Evolutionary conservation across 1,284 basidiomycete species (phyloP).

Genomic region (Coriolopsis trogii): DNA sequence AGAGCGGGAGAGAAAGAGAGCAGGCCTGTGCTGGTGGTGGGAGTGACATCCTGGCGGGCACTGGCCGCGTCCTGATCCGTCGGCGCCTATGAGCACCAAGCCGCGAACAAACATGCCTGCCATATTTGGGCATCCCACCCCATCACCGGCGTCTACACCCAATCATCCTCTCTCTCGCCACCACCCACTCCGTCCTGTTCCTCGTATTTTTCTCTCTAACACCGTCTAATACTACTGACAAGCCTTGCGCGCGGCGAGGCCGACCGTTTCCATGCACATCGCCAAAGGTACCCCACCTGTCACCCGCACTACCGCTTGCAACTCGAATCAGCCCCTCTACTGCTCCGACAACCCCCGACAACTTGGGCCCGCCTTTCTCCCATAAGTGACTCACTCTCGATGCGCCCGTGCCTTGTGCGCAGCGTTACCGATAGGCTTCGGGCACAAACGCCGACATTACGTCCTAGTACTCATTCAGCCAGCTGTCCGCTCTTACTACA

Average conservation of each 20-base stretch:
- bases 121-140: neutral
- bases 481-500: neutral
- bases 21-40: too few relatives aligned
- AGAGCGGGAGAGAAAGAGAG: neutral
- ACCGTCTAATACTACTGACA: too few relatives aligned
- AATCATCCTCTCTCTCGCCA: too few relatives aligned
- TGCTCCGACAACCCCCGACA: too few relatives aligned
- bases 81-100: too few relatives aligned
- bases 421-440: neutral
- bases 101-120: conserved; percentile 4
- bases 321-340: too few relatives aligned
- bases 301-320: neutral
- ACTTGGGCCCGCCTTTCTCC: too few relatives aligned
- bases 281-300: too few relatives aligned
- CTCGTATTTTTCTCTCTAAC: too few relatives aligned
- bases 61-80: conserved; percentile 3
- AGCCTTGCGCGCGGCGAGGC: neutral
- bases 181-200: too few relatives aligned
- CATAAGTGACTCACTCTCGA: too few relatives aligned
- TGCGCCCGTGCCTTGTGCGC: neutral
- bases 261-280: neutral
- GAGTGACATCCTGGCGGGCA: neutral
- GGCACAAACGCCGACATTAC: neutral
- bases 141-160: too few relatives aligned
- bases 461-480: neutral